These are phyloP conservation scores for Trichophyton mentagrophytes DNA, from an alignment of 2,329 filamentous ascomycete genomes.

Conservation along the genomic window DNA sequence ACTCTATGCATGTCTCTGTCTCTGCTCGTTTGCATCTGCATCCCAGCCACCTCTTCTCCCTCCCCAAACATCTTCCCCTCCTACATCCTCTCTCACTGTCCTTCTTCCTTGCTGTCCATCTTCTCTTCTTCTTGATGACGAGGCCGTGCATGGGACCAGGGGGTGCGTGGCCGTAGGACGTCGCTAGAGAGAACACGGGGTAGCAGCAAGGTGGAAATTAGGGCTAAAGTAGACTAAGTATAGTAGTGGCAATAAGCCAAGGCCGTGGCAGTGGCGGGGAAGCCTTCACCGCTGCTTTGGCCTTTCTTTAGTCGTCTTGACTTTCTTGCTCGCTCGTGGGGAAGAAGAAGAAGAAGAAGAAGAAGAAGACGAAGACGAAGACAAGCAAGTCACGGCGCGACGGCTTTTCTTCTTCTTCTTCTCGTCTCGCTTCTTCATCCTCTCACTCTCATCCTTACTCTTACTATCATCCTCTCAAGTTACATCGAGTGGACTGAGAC, in stretches of 20 bases:
- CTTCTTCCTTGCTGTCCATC: neutral
- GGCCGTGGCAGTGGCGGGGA: neutral
- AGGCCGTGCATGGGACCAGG: neutral
- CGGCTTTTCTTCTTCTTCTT: neutral
- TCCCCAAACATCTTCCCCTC: no score
- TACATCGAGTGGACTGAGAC: neutral
- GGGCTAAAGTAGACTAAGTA: no score
- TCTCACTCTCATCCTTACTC: neutral
- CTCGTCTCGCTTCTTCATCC: neutral
- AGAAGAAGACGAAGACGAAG: no score
- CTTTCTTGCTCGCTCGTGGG: neutral
- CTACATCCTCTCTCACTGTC: no score
- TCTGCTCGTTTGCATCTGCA: no score
- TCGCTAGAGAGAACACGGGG: neutral
- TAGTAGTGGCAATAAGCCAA: neutral
- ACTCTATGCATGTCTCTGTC: no score
- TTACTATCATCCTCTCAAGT: neutral
- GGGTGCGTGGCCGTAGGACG: neutral
- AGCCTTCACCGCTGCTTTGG: neutral
- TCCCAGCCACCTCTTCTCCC: no score
- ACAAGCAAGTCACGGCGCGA: neutral
- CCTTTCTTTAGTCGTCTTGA: neutral
- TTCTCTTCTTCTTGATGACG: neutral
- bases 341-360: no score
- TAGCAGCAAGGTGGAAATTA: no score